Evolutionary conservation across 148 eudicot genomes (phyloP).

Genomic region (Camellia lanceoleosa): DNA sequence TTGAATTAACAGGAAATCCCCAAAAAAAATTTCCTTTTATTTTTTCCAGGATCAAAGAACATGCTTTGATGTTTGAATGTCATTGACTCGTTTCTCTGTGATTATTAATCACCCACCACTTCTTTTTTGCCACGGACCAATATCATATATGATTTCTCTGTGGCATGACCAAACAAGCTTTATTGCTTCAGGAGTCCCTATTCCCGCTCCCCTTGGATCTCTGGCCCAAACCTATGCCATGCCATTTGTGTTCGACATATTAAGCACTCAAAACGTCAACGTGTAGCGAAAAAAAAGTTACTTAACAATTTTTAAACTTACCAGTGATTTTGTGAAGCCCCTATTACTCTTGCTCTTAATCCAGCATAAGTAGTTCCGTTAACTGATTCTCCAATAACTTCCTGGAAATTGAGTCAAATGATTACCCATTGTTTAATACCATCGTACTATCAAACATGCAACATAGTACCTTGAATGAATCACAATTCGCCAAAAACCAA

Average conservation of each 20-base stretch:
- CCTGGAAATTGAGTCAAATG: constrained; percentile 38
- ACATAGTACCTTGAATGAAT: too few species aligned
- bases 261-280: background rate
- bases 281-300: too few species aligned
- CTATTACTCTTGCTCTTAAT: constrained; percentile 90
- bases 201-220: constrained; percentile 97
- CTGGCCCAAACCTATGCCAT: constrained; percentile 88
- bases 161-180: constrained; percentile 97
- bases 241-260: background rate
- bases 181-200: constrained; percentile 94
- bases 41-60: background rate
- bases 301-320: constrained; percentile 12
- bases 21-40: background rate
- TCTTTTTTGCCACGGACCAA: constrained; percentile 42
- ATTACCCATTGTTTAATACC: background rate
- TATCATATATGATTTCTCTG: constrained; percentile 80
- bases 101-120: background rate
- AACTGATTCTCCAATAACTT: constrained; percentile 76
- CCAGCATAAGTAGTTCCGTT: constrained; percentile 97
- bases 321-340: constrained; percentile 99
- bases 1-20: too few species aligned
- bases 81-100: background rate
- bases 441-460: too few species aligned
- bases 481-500: background rate
- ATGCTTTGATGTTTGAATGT: background rate